Base-by-base conservation (phyloP, 768 basidiomycete species). In the Hericium alpestre region DNA sequence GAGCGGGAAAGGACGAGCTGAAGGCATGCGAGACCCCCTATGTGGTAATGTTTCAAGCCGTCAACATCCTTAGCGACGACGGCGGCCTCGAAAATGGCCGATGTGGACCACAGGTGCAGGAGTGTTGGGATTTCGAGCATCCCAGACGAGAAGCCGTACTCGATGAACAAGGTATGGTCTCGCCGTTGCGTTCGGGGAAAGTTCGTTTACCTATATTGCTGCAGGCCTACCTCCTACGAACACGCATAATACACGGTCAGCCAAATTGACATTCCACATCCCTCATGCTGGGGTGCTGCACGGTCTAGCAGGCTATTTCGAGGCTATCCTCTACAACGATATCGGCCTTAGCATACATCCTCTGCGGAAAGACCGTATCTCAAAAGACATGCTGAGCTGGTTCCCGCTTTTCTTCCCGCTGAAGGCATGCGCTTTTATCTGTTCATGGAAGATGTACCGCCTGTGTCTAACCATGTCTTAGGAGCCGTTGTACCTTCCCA, bases 341-440 rank as follows among this genome's bases (percentile, higher is more conserved):
- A 76, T 98, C 20, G 91, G 93, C 0, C 73, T 97, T 23, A 96
- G 91, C 65, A 97, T 96, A 43, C 95, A 98, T 67, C 96, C 96
- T 0, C 81, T 89, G 54, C 82, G 86, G 51, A 91, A 88, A 67
- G 87, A 91, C 25, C 76, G 81, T 49, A 77, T 94, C 55, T 93
- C 92, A 8, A 93, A 90, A 64, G 87, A 98, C 63, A 99, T 99
- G 96, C 76, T 98, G 64, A 97, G 94, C 67, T 99, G 96, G 96
- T 99, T 99, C 73, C 96, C 96, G 0, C 71, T 97, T 18, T 96
- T 92, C 73, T 95, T 99, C 71, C 96, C 96, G 2, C 82, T 98
- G 67, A 87, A 84, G 71, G 93, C 88, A 58, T 32, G 81, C 69
- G 9, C 53, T 39, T n/a, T 58, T 58, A 4, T 32, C 5, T 32